These are phyloP conservation scores for Acephala macrosclerotiorum DNA, from an alignment of 2,329 filamentous ascomycete species.

Conservation along the genomic window DNA sequence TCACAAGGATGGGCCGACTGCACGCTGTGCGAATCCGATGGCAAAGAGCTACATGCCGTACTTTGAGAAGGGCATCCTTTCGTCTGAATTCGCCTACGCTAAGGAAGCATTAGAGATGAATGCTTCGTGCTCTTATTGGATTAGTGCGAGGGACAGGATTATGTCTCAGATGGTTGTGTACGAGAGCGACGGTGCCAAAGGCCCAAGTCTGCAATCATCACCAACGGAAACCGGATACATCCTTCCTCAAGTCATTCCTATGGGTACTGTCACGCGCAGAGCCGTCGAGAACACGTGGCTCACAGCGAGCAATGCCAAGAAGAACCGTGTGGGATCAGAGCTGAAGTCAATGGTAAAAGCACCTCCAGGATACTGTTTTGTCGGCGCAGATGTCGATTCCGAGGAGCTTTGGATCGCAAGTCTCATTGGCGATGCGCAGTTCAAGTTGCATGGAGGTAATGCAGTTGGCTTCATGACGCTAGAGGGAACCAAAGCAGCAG, in stretches of 20 bases:
- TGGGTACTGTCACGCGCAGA: conserved; percentile 95
- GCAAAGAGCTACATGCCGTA: conserved; percentile 91
- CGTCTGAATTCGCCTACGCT: conserved; percentile 87
- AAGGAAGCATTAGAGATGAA: conserved; percentile 99
- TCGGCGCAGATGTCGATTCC: conserved; percentile 96
- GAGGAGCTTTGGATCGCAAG: conserved; percentile 99
- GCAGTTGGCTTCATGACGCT: conserved; percentile 99
- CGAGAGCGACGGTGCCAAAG: conserved; percentile 62
- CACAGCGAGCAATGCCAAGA: conserved; percentile 96
- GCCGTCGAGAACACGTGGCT: conserved; percentile 99
- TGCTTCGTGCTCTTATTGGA: conserved; percentile 98
- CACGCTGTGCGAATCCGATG: conserved; percentile 85
- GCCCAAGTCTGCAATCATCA: conserved; percentile 26
- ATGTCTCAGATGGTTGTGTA: conserved; percentile 96
- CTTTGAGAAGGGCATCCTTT: conserved; percentile 88
- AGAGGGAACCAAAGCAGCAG: conserved; percentile 92
- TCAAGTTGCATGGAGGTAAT: conserved; percentile 94
- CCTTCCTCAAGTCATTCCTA: conserved; percentile 92
- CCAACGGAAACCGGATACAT: conserved; percentile 73
- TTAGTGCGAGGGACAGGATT: conserved; percentile 92
- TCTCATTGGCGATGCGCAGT: conserved; percentile 91
- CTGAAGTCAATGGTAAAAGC: conserved; percentile 96
- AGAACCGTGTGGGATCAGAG: conserved; percentile 94
- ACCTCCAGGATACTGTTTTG: conserved; percentile 89
- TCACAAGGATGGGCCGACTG: conserved; percentile 90